Evolutionary conservation across 1,284 basidiomycete species (phyloP), one percentile per base, ranked within the genome.

Genomic region (Sporisorium scitamineum): DNA sequence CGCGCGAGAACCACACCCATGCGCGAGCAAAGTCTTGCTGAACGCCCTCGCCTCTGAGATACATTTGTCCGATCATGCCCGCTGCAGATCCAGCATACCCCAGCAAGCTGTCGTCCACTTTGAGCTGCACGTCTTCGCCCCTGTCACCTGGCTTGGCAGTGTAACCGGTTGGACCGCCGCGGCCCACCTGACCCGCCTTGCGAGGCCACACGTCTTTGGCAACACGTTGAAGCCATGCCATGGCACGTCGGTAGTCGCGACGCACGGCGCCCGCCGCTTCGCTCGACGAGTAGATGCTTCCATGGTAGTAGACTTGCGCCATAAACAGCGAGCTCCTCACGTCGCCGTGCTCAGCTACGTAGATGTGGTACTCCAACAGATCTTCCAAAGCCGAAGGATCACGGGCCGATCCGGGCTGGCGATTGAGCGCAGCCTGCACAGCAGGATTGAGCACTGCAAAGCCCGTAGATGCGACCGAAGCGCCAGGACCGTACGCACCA

Each of bases 1-100:
- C 96, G 48, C 95, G 89, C 79, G 94, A 92, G 81, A 95, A 95
- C 97, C 97, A 99, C 86, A 96, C 90, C 87, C 91, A 93, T 14
- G 96, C 97, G 66, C 90, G 87, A 22, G 87, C 87, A 44, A 89
- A 89, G 86, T 98, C 93, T 74, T 89, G 88, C 80, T 91, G 91
- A 26, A 94, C 91, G 10, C 96, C 96, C 85, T 99, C 97, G 0
- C 96, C 96, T 41, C 97, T 89, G 42, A 99, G 86, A 78, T 93
- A 93, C 94, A 99, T 97, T 63, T 93, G 89, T 0, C 96, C 97
- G 2, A 99, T 85, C 54, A 82, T 66, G 29, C 71, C 72, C 3
- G 83, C 84, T 2, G 84, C 84, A 10, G 55, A 50, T 18, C 74
- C 78, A 0, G 81, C 81, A 0, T 72, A 66, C 1, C 48, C 41